These are phyloP conservation scores for Penicillium polonicum DNA, from an alignment of 2,329 filamentous ascomycete genomes.

Conservation along the genomic window DNA sequence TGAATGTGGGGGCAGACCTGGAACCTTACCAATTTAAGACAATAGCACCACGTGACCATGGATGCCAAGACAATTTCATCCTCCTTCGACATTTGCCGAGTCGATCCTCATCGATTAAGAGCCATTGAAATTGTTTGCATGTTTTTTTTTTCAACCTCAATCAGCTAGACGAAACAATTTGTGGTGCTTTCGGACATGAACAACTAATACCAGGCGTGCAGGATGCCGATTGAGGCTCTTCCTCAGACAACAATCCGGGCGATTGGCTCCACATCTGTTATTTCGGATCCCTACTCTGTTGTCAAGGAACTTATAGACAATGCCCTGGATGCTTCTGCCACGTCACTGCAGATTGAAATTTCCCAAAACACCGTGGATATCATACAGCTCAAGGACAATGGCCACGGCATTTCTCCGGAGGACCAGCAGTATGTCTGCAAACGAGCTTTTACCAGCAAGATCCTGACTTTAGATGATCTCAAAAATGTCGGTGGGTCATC, in stretches of 20 bases:
- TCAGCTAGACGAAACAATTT: neutral
- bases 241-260: constrained; percentile 46
- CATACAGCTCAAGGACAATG: constrained; percentile 65
- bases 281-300: constrained; percentile 57
- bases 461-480: constrained; percentile 57
- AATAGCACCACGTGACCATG: rapidly evolving
- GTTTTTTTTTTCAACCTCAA: neutral
- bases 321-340: constrained; percentile 62
- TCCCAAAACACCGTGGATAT: constrained; percentile 58
- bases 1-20: neutral
- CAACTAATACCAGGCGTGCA: constrained; percentile 12
- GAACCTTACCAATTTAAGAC: neutral
- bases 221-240: constrained; percentile 49
- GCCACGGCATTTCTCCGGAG: constrained; percentile 57
- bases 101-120: neutral
- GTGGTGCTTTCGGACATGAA: constrained; percentile 1
- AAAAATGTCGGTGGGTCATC: constrained; percentile 54
- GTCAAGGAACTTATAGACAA: constrained; percentile 68
- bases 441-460: constrained; percentile 64
- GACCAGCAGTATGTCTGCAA: constrained; percentile 58
- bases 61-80: neutral
- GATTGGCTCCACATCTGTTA: constrained; percentile 58
- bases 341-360: constrained; percentile 58
- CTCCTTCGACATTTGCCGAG: neutral
- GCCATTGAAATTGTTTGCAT: neutral